Conservation (phyloP, 257 asterid genomes). For the Gentiana straminea region DNA sequence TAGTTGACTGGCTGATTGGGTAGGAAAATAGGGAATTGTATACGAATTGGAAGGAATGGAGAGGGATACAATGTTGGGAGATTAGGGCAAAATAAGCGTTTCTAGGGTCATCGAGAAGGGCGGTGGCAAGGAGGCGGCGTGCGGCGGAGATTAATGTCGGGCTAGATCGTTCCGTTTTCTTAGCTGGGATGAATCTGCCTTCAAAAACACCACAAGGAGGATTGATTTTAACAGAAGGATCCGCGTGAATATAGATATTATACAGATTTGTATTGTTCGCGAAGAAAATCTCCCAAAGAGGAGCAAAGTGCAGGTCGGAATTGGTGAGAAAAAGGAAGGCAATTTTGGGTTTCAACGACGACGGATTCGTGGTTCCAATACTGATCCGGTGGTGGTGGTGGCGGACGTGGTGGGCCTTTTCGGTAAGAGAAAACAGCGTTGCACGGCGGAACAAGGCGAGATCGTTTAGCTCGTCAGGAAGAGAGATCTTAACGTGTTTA, state of each 20-base stretch:
- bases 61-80: slow-evolving; percentile 48
- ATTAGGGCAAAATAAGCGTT: slow-evolving; percentile 43
- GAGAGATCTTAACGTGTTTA: slow-evolving; percentile 17
- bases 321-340: slow-evolving; percentile 59
- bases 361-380: slow-evolving; percentile 9
- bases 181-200: slow-evolving; percentile 31
- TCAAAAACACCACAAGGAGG: slow-evolving; percentile 38
- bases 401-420: not conserved
- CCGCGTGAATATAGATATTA: slow-evolving; percentile 54
- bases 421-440: slow-evolving; percentile 15
- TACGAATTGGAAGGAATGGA: slow-evolving; percentile 35
- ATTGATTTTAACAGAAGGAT: slow-evolving; percentile 24
- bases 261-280: slow-evolving; percentile 10
- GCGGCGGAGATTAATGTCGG: slow-evolving; percentile 53
- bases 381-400: slow-evolving; percentile 5
- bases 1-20: slow-evolving; percentile 2
- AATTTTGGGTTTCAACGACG: slow-evolving; percentile 22
- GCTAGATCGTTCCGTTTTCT: slow-evolving; percentile 32
- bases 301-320: slow-evolving; percentile 47
- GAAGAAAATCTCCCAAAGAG: slow-evolving; percentile 47
- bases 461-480: slow-evolving; percentile 46
- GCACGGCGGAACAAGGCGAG: slow-evolving; percentile 45
- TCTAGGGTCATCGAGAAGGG: slow-evolving; percentile 36
- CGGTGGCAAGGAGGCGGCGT: slow-evolving; percentile 63
- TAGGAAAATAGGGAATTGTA: slow-evolving; percentile 27